phyloP scores from a whole-genome alignment of 768 basidiomycete genomes.

The Termitomyces sp. region DNA sequence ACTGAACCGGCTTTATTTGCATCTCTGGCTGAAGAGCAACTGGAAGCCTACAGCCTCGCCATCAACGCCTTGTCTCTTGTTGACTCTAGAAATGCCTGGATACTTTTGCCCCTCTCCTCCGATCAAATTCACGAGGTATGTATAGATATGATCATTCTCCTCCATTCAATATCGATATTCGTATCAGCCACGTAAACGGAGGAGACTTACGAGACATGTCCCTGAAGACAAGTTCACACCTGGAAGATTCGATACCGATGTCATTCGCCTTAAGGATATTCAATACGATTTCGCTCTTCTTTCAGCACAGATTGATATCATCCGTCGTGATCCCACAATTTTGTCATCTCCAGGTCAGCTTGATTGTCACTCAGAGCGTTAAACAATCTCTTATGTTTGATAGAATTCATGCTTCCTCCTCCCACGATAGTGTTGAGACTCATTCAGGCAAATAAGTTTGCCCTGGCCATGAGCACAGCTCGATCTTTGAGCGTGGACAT shows the following conservation, averaged over 20 bases:
- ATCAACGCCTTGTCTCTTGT: conserved; percentile 87
- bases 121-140: conserved; percentile 48
- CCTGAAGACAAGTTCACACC: conserved; percentile 69
- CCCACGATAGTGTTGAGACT: conserved; percentile 72
- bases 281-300: conserved; percentile 75
- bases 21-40: conserved; percentile 59
- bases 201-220: conserved; percentile 68
- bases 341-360: conserved; percentile 63
- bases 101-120: conserved; percentile 58
- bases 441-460: conserved; percentile 76
- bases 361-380: background rate
- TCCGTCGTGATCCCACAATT: conserved; percentile 61
- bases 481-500: conserved; percentile 79
- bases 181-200: conserved; percentile 62
- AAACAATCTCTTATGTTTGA: background rate
- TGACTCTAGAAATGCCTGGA: conserved; percentile 80
- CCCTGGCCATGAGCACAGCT: conserved; percentile 74
- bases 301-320: conserved; percentile 73
- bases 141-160: conserved; percentile 22
- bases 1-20: conserved; percentile 36
- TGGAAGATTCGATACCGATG: conserved; percentile 68
- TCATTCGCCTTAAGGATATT: conserved; percentile 78
- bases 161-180: conserved; percentile 11
- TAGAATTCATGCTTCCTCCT: conserved; percentile 55
- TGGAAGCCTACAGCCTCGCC: conserved; percentile 80